These are phyloP conservation scores for Vishniacozyma victoriae DNA, from an alignment of 768 basidiomycete species.

Conservation along the genomic window DNA sequence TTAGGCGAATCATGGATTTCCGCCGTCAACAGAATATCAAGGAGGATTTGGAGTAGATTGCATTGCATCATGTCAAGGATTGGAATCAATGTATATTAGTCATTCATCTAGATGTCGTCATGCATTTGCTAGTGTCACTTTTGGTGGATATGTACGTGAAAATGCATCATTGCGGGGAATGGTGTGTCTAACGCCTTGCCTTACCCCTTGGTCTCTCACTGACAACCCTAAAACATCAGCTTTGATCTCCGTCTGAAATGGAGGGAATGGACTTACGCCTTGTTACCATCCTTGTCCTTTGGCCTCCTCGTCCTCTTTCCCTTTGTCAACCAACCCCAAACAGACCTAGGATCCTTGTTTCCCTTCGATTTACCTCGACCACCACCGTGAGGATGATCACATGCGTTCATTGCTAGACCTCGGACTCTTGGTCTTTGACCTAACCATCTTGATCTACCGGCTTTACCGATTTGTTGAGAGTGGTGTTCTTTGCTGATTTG, in stretches of 20 bases:
- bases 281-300: constrained; percentile 75
- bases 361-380: constrained; percentile 97
- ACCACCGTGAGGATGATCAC: constrained; percentile 71
- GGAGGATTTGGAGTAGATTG: too few species aligned
- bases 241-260: neutral
- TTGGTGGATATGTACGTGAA: too few species aligned
- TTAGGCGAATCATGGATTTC: too few species aligned
- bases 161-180: too few species aligned
- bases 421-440: constrained; percentile 78
- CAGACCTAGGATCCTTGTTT: constrained; percentile 84
- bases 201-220: constrained; percentile 43
- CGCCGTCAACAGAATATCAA: too few species aligned
- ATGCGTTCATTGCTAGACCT: constrained; percentile 97
- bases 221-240: constrained; percentile 30
- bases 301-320: constrained; percentile 89
- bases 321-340: constrained; percentile 89
- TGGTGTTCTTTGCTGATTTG: constrained; percentile 63
- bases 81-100: too few species aligned
- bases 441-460: constrained; percentile 80
- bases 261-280: constrained; percentile 44
- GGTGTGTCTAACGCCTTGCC: constrained; percentile 31
- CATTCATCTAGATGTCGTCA: too few species aligned
- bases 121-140: too few species aligned
- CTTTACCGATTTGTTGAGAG: constrained; percentile 77
- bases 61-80: too few species aligned